Percentiles rank a stretch among this genome's conserved stretches.
phyloP scores from a whole-genome alignment of 352 stramenopile species.

The Hyphochytrium catenoides region DNA sequence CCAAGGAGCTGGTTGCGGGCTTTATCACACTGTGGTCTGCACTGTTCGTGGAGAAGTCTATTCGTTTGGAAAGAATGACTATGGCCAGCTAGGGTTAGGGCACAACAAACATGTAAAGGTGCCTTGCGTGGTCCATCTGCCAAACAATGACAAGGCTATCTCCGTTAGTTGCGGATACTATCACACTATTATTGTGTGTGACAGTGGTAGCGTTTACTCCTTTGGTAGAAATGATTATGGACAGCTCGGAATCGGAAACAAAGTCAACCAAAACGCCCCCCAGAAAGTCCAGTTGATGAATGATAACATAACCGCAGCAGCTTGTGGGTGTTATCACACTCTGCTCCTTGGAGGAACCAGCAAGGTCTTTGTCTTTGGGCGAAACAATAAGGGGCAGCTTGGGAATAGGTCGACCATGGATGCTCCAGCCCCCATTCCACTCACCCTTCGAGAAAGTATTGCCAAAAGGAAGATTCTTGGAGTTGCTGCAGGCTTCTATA shows the following conservation, averaged over 20 bases:
- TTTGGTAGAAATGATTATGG: constrained; percentile 66
- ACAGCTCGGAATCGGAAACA: constrained; percentile 51
- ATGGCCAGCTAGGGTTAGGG: constrained; percentile 48
- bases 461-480: constrained; percentile 41
- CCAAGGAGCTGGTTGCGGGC: constrained; percentile 33
- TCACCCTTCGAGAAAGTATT: constrained; percentile 55
- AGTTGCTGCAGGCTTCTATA: constrained; percentile 59
- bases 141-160: no score
- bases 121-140: constrained; percentile 22
- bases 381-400: constrained; percentile 67
- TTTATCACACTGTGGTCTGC: constrained; percentile 45
- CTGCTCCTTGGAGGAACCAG: constrained; percentile 53
- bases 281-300: constrained; percentile 37
- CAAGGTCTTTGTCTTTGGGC: constrained; percentile 48
- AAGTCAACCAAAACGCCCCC: constrained; percentile 46
- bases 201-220: constrained; percentile 28
- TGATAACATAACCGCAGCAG: constrained; percentile 34
- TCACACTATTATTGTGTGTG: constrained; percentile 40
- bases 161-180: constrained; percentile 65
- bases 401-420: constrained; percentile 55
- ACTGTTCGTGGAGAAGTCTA: constrained; percentile 45
- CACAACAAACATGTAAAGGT: constrained; percentile 47
- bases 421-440: constrained; percentile 37
- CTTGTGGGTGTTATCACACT: constrained; percentile 60
- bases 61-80: constrained; percentile 59